Percentiles rank a stretch among this genome's conserved stretches.
Evolutionary conservation across 192 early-diverging fungal species (phyloP).

Genomic region (Backusella macrospora): DNA sequence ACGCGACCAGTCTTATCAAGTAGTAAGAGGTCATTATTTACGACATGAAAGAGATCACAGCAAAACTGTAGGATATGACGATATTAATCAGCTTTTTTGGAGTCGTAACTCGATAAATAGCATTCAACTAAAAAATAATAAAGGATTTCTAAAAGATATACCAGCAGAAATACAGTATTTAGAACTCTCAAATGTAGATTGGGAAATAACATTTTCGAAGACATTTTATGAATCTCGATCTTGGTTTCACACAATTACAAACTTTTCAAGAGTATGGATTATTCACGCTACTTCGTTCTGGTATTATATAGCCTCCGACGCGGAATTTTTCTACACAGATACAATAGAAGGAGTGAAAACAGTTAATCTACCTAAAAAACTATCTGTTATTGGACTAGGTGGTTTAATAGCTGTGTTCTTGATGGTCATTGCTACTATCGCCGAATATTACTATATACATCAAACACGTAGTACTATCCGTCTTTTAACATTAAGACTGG

Average conservation of each 20-base stretch:
- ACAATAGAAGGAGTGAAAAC: slow-evolving; percentile 20
- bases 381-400: slow-evolving; percentile 60
- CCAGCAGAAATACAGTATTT: slow-evolving; percentile 56
- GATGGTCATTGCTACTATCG: slow-evolving; percentile 52
- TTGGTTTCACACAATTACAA: slow-evolving; percentile 67
- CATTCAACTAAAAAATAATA: slow-evolving; percentile 50
- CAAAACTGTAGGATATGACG: slow-evolving; percentile 69
- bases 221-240: slow-evolving; percentile 72
- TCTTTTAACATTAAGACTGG: slow-evolving; percentile 43
- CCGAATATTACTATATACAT: slow-evolving; percentile 64
- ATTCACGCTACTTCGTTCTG: slow-evolving; percentile 69
- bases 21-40: slow-evolving; percentile 61
- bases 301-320: slow-evolving; percentile 68
- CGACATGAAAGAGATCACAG: slow-evolving; percentile 68
- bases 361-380: slow-evolving; percentile 20
- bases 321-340: slow-evolving; percentile 53
- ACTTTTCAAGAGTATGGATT: slow-evolving; percentile 74
- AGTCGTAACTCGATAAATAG: slow-evolving; percentile 52
- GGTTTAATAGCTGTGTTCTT: slow-evolving; percentile 59
- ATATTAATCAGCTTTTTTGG: slow-evolving; percentile 75
- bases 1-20: slow-evolving; percentile 63
- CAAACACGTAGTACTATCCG: slow-evolving; percentile 33
- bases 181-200: slow-evolving; percentile 55
- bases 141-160: slow-evolving; percentile 56
- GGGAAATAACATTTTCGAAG: slow-evolving; percentile 62